Conservation (phyloP, 2,329 filamentous ascomycete genomes). For the Emericellopsis atlantica region DNA sequence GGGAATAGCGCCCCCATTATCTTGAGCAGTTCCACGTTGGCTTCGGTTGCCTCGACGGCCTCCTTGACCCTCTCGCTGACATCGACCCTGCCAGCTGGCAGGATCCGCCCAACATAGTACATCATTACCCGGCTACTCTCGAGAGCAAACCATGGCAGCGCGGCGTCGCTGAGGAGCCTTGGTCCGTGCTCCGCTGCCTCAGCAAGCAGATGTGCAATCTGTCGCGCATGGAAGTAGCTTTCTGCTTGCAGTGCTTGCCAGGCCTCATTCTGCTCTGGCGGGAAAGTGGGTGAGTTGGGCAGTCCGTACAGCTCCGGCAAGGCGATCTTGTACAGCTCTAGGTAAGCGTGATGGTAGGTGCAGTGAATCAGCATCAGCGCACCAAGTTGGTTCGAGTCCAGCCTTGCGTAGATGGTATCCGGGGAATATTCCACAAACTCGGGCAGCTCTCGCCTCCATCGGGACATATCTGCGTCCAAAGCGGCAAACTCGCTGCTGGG, state of each 20-base stretch:
- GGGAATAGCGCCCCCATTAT: slow-evolving; percentile 24
- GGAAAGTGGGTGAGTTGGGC: slow-evolving; percentile 14
- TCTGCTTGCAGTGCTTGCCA: slow-evolving; percentile 21
- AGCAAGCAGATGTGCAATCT: slow-evolving; percentile 23
- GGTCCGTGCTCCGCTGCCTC: slow-evolving; percentile 26
- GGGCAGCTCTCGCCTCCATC: slow-evolving; percentile 27
- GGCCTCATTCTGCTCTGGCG: slow-evolving; percentile 22
- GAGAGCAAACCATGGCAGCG: slow-evolving; percentile 32
- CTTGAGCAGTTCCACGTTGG: slow-evolving; percentile 21
- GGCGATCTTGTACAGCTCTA: slow-evolving; percentile 31
- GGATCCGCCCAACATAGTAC: slow-evolving; percentile 30
- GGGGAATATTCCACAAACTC: slow-evolving; percentile 28
- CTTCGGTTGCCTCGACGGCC: slow-evolving; percentile 25
- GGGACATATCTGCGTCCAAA: slow-evolving; percentile 23
- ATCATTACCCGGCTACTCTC: slow-evolving; percentile 34
- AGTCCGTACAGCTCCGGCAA: slow-evolving; percentile 31
- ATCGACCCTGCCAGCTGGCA: slow-evolving; percentile 21
- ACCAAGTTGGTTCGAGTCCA: slow-evolving; percentile 31
- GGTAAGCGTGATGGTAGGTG: slow-evolving; percentile 31
- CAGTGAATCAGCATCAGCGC: slow-evolving; percentile 30
- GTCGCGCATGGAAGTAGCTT: slow-evolving; percentile 23
- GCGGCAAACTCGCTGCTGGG: slow-evolving; percentile 27
- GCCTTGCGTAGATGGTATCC: slow-evolving; percentile 30
- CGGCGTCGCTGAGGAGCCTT: slow-evolving; percentile 26
- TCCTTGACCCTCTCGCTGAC: slow-evolving; percentile 21